Evolutionary conservation across 148 eudicot species (phyloP), one percentile per base, ranked within the genome.

Genomic region (Silene latifolia): DNA sequence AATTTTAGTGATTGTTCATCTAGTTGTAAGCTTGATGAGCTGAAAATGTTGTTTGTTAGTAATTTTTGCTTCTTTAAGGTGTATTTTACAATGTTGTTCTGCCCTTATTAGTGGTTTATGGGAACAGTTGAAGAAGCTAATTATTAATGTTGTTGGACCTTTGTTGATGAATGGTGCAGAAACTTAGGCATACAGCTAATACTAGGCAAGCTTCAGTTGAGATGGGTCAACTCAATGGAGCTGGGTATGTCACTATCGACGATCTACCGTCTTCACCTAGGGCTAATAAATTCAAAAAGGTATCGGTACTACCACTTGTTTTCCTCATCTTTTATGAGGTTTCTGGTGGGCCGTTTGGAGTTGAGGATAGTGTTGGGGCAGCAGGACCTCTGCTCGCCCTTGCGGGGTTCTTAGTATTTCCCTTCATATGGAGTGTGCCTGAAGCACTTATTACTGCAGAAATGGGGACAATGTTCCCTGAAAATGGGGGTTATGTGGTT

Each of bases 401-500:
- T 54, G 79, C 48, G 11, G 87, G 87, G 23, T 85, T 85, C 77
- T 77, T 85, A 44, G 79, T 82, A 23, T 85, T 85, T 73, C 87
- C 87, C 17, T 71, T 85, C 46, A 85, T 85, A 77, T 85, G 87
- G 87, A 85, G 87, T 74, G 80, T 82, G 12, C 87, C 87, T 0
- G 87, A 85, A 85, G 87, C 87, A 21, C 65, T 85, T 66, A 85
- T 85, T 46, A 85, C 87, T 9, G 85, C 87, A 15, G 87, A 85
- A 63, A 85, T 85, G 87, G 87, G 83, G 21, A 85, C 87, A 25
- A 85, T 85, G 87, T 85, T 79, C 75, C 87, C 87, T 63, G 87
- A 85, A 59, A 82, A 85, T 65, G 87, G 87, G 23, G 87, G 87
- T 23, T 84, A 84, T 71, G 87, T 85, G 60, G 85, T 85, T 39